phyloP scores from a whole-genome alignment of 371 early-diverging fungal genomes.

The Caulochytrium protostelioides region DNA sequence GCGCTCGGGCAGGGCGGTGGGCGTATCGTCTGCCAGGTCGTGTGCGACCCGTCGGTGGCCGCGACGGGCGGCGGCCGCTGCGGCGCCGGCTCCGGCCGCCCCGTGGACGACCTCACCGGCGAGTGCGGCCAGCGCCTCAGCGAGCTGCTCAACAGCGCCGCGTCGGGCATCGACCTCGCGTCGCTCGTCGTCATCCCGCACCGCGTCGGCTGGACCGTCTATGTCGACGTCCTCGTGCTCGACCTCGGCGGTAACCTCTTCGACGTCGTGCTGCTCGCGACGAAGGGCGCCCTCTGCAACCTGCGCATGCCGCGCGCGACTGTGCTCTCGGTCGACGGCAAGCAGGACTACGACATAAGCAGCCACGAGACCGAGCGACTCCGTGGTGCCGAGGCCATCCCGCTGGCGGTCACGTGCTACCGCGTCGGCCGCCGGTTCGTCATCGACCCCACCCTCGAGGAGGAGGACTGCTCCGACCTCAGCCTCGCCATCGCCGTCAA shows the following conservation, averaged over 20 bases:
- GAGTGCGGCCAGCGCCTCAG: constrained; percentile 56
- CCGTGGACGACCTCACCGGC: constrained; percentile 52
- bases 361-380: constrained; percentile 64
- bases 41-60: constrained; percentile 20
- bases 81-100: not conserved
- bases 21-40: constrained; percentile 57
- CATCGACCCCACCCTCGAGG: constrained; percentile 63
- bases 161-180: constrained; percentile 61
- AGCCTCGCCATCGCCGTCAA: constrained; percentile 63
- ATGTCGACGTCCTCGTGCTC: constrained; percentile 75
- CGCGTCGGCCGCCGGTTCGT: constrained; percentile 62
- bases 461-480: constrained; percentile 63
- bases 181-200: constrained; percentile 71
- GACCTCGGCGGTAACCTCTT: constrained; percentile 69
- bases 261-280: constrained; percentile 62
- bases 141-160: constrained; percentile 50
- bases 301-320: constrained; percentile 57
- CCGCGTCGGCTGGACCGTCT: constrained; percentile 70
- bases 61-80: not conserved
- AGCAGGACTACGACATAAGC: constrained; percentile 65
- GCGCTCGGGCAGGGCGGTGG: constrained; percentile 26
- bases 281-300: constrained; percentile 61
- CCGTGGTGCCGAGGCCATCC: constrained; percentile 50
- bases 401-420: constrained; percentile 42
- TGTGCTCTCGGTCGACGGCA: constrained; percentile 38